Base-by-base conservation (phyloP, 306 rosid genomes). In the Sechiopsis laciniata region DNA sequence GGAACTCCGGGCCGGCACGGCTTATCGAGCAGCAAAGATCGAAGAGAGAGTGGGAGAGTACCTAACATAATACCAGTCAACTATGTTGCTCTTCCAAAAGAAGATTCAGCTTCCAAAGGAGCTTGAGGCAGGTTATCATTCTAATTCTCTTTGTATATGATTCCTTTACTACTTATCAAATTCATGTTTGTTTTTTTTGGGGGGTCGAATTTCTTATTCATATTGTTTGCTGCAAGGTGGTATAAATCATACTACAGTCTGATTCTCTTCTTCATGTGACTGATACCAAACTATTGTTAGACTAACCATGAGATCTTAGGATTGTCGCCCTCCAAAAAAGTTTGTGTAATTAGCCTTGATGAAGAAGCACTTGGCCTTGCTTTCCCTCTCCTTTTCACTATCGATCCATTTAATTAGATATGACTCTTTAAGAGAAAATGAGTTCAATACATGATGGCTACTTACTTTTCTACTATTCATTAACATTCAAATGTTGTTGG, bases 61-160 rank as follows among this genome's bases (percentile, higher is more conserved):
- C 86, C 78, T 72, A 81, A 63, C 79, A 35, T 82, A 61, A 85
- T 79, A 56, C 94, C 96, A 54, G 87, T 75, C 37, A 93, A 90
- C 85, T 90, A 90, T 74, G 98, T 90, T 75, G 87, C 98, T 80
- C 97, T 93, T 75, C 81, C 85, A 0, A 93, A 88, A 79, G 94
- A 90, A 60, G 91, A 90, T 74, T 73, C 94, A 54, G 61, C 56
- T 55, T 79, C 90, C 55, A 67, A 21, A 16, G 72, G 72, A 45
- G 55, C 35, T 6, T 67, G 72, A 64, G 29, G 71, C 53, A 64
- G 53, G 53, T 10, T 67, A 67, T 67, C 55, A 67, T 67, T 67
- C 55, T 46, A 46, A 67, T 67, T 42, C 72, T 67, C 37, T 46
- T 67, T 67, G 72, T 67, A 67, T 46, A 67, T 46, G 32, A 20